Conservation (phyloP, 2,329 filamentous ascomycete species). For the Nigrospora sphaerica region DNA sequence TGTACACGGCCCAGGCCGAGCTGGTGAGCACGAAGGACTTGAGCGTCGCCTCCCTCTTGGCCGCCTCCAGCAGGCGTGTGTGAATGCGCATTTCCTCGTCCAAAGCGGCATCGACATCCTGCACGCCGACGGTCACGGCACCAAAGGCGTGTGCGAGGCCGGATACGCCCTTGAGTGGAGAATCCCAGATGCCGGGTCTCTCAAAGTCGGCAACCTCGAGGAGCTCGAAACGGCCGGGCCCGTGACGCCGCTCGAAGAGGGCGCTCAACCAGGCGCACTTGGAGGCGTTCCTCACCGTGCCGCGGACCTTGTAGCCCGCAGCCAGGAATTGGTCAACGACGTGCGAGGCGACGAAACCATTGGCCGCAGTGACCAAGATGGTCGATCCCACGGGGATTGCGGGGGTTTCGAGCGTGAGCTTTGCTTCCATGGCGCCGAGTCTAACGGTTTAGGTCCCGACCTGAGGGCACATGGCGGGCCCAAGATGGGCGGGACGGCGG, state of each 20-base stretch:
- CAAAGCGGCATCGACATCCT: constrained; percentile 16
- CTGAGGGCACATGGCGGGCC: too few species aligned
- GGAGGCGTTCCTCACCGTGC: neutral
- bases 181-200: neutral
- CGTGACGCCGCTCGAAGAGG: neutral
- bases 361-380: constrained; percentile 2
- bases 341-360: constrained; percentile 1
- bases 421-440: neutral
- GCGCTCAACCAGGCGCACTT: neutral
- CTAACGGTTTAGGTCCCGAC: too few species aligned
- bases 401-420: neutral
- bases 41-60: constrained; percentile 7
- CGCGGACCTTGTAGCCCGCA: neutral
- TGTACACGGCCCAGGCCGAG: constrained; percentile 24
- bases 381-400: neutral
- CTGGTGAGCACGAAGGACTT: constrained; percentile 20
- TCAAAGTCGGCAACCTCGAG: neutral
- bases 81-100: constrained; percentile 11
- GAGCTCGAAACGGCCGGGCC: neutral
- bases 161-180: neutral
- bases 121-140: constrained; percentile 7
- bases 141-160: constrained; percentile 21
- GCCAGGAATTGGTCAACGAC: constrained; percentile 1
- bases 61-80: constrained; percentile 14
- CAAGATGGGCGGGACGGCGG: too few species aligned